Evolutionary conservation across 176 grass and related monocot species (phyloP).

Genomic region (Elymus sibiricus): DNA sequence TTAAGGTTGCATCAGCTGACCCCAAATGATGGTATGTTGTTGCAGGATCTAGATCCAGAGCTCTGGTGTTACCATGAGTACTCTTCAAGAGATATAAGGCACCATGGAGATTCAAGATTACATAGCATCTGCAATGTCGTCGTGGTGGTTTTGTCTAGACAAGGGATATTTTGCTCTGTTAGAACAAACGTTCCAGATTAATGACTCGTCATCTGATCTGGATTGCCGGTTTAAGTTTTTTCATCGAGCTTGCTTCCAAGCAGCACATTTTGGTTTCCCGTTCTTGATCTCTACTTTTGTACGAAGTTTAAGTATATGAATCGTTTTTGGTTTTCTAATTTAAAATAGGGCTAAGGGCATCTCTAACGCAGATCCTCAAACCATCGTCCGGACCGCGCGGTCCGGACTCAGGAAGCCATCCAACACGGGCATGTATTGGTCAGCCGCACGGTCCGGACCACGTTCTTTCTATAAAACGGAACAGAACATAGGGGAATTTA

Average conservation of each 20-base stretch:
- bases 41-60: conserved; percentile 35
- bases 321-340: not conserved
- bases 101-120: not conserved
- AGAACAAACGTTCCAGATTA: not conserved
- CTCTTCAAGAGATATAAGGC: not conserved
- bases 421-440: no score
- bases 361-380: no score
- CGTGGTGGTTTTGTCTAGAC: not conserved
- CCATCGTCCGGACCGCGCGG: no score
- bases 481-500: no score
- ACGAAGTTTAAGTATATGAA: not conserved
- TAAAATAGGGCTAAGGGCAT: no score
- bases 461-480: no score
- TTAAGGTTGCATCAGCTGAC: not conserved
- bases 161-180: not conserved
- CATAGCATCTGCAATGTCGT: not conserved
- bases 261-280: not conserved
- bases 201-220: not conserved
- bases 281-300: not conserved
- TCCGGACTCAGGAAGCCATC: no score
- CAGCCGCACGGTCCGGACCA: no score
- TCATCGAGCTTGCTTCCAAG: not conserved
- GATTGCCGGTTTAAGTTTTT: not conserved
- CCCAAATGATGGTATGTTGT: conserved; percentile 3
- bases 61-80: not conserved